Base-by-base conservation (phyloP, 345 rosid species). In the Gossypium stocksii region DNA sequence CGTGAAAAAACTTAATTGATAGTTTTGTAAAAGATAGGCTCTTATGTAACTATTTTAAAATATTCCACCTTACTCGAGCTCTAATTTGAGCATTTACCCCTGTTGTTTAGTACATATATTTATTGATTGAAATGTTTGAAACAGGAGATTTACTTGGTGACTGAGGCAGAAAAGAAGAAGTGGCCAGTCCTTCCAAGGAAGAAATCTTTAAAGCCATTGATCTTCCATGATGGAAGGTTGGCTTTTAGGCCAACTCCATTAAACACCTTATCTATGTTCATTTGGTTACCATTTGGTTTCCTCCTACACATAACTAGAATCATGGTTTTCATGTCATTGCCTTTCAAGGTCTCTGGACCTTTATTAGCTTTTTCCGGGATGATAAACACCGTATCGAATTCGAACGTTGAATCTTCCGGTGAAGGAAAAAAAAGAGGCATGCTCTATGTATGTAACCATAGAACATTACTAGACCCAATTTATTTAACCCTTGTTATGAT, bases 401-500 rank as follows among this genome's bases (percentile, higher is more conserved):
- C 79, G 16, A 74, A 52, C 45, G 44, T 77, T 17, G 53, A 70
- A 2, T 44, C 75, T 34, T 61, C 43, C 7, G 46, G 46, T 38
- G 9, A 29, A 23, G 27, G 27, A 1, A 72, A 52, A 20, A 16
- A 57, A 14, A 27, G 54, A 2, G 79, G 82, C 0, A 5, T 57
- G 0, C 86, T 88, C 52, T 85, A 80, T 48, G 85, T 85, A 7
- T 86, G 92, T 79, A 85, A 86, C 83, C 92, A 90, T 75, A 81
- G 85, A 72, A 88, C 87, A 15, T 79, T 90, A 12, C 12, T 90
- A 29, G 94, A 90, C 77, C 92, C 92, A 17, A 53, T 88, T 70
- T 65, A 22, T 53, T 10, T 83, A 44, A 76, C 87, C 0, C 2
- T 65, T 0, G 79, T 57, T 8, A 45, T 84, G 25, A 74, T 49